A percentile compares a stretch with the other conserved stretches of the same genome.
Conservation (phyloP, 495 filamentous ascomycete genomes). For the Talaromyces liani region DNA sequence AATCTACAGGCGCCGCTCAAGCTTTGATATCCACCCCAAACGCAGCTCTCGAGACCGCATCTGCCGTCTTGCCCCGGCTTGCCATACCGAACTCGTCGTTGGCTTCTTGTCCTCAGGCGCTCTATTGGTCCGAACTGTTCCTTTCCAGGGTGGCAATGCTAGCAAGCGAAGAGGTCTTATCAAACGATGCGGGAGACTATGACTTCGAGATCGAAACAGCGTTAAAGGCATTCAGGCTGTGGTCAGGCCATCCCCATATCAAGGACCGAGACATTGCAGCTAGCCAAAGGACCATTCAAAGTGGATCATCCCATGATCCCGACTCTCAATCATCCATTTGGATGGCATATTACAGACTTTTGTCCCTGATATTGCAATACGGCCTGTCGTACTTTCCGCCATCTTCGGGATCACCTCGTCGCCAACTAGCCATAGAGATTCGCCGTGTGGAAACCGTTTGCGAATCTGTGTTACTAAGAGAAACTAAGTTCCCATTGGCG, state of each 20-base stretch:
- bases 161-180: conserved; percentile 47
- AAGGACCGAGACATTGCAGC: conserved; percentile 33
- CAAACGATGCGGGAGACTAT: conserved; percentile 20
- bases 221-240: conserved; percentile 30
- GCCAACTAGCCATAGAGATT: conserved; percentile 63
- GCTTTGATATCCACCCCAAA: conserved; percentile 41
- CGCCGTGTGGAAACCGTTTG: conserved; percentile 67
- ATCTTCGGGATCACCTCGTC: conserved; percentile 35
- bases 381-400: conserved; percentile 26
- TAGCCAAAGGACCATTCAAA: conserved; percentile 9
- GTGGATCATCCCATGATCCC: conserved; percentile 12
- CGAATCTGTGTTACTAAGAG: conserved; percentile 62
- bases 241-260: conserved; percentile 32
- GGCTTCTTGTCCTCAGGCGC: conserved; percentile 41
- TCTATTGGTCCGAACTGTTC: conserved; percentile 71
- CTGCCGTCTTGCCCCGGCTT: conserved; percentile 54
- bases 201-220: conserved; percentile 27
- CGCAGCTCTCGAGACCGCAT: conserved; percentile 57
- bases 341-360: conserved; percentile 70
- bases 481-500: conserved; percentile 77
- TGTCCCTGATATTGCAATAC: conserved; percentile 51
- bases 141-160: conserved; percentile 64
- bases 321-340: conserved; percentile 43
- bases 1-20: conserved; percentile 46
- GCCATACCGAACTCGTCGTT: conserved; percentile 24